These are phyloP conservation scores for Vitis hybrid DNA, from an alignment of 177 flowering plant species.

Conservation along the genomic window DNA sequence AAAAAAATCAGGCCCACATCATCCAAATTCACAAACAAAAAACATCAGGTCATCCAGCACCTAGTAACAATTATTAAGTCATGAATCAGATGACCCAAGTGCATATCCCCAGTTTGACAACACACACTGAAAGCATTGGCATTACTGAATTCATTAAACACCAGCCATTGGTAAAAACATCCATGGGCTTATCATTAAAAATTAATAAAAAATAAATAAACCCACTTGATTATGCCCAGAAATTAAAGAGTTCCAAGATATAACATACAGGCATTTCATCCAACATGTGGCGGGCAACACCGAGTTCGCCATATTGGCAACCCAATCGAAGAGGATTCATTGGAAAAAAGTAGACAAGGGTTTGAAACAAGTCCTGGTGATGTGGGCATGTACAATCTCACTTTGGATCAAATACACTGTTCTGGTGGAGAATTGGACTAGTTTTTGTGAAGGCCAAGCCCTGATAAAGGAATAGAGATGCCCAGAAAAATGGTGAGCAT, in stretches of 20 bases:
- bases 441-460: background rate
- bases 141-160: conserved; percentile 40
- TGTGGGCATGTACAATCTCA: conserved; percentile 33
- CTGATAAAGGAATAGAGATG: too few species aligned
- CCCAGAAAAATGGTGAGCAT: too few species aligned
- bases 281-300: conserved; percentile 23
- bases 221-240: conserved; percentile 38
- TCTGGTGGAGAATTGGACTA: conserved; percentile 23
- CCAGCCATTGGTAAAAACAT: conserved; percentile 11
- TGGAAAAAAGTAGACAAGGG: conserved; percentile 24
- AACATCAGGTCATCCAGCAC: conserved; percentile 19
- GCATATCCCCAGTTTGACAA: conserved; percentile 34
- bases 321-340: conserved; percentile 36
- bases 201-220: background rate
- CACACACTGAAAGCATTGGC: conserved; percentile 44
- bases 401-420: conserved; percentile 22
- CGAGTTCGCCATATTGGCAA: conserved; percentile 29
- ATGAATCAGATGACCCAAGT: conserved; percentile 44
- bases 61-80: conserved; percentile 43
- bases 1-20: conserved; percentile 28
- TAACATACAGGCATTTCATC: conserved; percentile 28
- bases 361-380: conserved; percentile 26
- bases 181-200: conserved; percentile 18
- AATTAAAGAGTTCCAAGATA: conserved; percentile 40
- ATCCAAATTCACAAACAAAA: conserved; percentile 43